A percentile compares a stretch with the other conserved stretches of the same genome.
Evolutionary conservation across 306 rosid genomes (phyloP).

Genomic region (Corylus avellana): DNA sequence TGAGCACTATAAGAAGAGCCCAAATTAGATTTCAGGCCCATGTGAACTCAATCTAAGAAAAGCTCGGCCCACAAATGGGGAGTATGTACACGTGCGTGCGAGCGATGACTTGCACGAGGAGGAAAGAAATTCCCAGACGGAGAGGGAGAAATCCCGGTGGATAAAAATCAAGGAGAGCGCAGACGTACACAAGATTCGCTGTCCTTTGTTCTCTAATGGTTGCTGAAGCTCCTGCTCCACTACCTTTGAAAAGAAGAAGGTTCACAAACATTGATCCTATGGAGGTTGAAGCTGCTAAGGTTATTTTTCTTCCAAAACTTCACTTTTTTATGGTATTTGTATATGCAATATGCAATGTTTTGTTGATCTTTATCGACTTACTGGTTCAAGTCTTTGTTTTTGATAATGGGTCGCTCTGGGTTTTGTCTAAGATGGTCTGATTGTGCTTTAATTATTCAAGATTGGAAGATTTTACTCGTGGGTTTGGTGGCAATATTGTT

Average conservation of each 20-base stretch:
- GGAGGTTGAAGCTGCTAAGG: slow-evolving; percentile 63
- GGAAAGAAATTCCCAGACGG: background rate
- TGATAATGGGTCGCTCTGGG: slow-evolving; percentile 36
- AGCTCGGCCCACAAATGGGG: background rate
- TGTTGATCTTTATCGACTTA: background rate
- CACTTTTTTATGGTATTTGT: background rate
- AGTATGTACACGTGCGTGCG: background rate
- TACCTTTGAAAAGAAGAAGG: slow-evolving; percentile 56
- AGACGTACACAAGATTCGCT: background rate
- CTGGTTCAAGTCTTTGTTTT: slow-evolving; percentile 13
- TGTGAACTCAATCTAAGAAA: background rate
- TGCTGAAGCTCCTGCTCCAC: slow-evolving; percentile 42
- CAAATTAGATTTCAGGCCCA: background rate
- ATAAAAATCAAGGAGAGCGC: background rate
- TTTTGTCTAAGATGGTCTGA: slow-evolving; percentile 22
- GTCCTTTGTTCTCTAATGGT: slow-evolving; percentile 42
- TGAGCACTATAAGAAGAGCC: background rate
- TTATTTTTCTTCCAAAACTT: slow-evolving; percentile 13
- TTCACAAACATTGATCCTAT: slow-evolving; percentile 43
- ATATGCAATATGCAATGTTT: background rate
- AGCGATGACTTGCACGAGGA: background rate
- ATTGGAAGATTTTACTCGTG: slow-evolving; percentile 9
- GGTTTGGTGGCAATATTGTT: slow-evolving; percentile 12
- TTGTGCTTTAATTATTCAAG: slow-evolving; percentile 5
- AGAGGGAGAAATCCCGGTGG: background rate